Base-by-base conservation (phyloP, 106 monocot genomes). In the Alisma plantagoaquatica region DNA sequence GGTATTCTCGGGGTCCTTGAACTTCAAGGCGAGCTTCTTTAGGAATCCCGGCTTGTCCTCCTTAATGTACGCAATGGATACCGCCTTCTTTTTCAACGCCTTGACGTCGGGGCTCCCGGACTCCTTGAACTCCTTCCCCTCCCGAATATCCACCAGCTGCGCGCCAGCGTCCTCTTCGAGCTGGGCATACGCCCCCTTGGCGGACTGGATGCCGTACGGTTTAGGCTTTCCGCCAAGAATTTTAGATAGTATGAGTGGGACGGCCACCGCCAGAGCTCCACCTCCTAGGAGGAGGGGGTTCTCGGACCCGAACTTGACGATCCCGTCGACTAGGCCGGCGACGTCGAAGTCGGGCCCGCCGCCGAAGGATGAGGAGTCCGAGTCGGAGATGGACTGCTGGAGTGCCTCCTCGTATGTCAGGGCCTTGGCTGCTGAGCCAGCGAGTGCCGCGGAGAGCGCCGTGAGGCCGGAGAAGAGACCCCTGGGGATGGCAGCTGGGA, bases 141-240 rank as follows among this genome's bases (percentile, higher is more conserved):
- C 81, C 56, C 96, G 88, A 46, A 98, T 85, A 76, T 98, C 96
- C 19, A 98, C 70, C 74, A 98, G 53, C 71, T 82, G 89, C 9
- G 85, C 73, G 35, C 46, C 66, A 2, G 32, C 54, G 41, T 89
- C 96, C 59, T 89, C 81, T 2, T 64, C 57, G n/a, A 98, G 29
- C 60, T 66, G 81, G 21, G 68, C 31, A 32, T 81, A 98, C 11
- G 96, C 89, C 21, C 1, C 44, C 68, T 55, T 89, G 7, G 89
- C 81, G n/a, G 70, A 74, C 50, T 70, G 75, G 10, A 85, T 67
- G 0, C 89, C 89, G 50, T 65, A 89, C 0, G 65, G 28, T 74
- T 85, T 89, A 0, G 81, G 65, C 33, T 31, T 58, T 10, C 60
- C 42, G 24, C 72, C 55, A 52, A 87, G 31, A 41, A 79, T 10